Evolutionary conservation across 164 flowering plant genomes (phyloP).

Genomic region (Santalum album): DNA sequence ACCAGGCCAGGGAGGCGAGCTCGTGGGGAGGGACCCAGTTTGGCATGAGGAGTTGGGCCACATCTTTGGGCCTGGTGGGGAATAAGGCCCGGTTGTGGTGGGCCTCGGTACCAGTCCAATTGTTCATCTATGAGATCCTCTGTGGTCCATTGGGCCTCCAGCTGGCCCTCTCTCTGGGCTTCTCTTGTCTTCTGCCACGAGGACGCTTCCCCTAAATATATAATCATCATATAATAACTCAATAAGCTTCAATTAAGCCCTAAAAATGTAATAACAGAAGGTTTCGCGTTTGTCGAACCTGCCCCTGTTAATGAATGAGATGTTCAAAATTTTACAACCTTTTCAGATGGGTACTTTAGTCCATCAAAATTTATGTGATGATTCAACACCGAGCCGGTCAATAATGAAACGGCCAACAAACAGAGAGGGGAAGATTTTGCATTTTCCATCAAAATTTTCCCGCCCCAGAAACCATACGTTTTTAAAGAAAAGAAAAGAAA

Average conservation of each 20-base stretch:
- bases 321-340: not conserved
- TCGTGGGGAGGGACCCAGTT: constrained; percentile 46
- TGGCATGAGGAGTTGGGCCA: constrained; percentile 55
- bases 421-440: no score
- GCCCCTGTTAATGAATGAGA: not conserved
- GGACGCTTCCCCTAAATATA: no score
- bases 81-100: constrained; percentile 30
- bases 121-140: constrained; percentile 57
- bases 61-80: constrained; percentile 32
- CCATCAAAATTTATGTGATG: no score
- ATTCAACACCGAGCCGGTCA: no score
- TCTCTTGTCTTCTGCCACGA: constrained; percentile 42
- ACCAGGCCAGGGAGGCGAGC: constrained; percentile 52
- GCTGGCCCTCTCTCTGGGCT: constrained; percentile 47
- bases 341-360: no score
- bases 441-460: no score
- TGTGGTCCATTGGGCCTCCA: constrained; percentile 38
- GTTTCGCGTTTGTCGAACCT: not conserved
- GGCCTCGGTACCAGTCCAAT: constrained; percentile 28
- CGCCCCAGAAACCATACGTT: no score
- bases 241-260: no score
- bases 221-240: no score
- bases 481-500: not conserved
- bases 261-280: no score
- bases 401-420: no score